Percentiles rank a stretch among this genome's conserved stretches.
Evolutionary conservation across 345 rosid genomes (phyloP).

Genomic region (Euphorbia pulcherrima): DNA sequence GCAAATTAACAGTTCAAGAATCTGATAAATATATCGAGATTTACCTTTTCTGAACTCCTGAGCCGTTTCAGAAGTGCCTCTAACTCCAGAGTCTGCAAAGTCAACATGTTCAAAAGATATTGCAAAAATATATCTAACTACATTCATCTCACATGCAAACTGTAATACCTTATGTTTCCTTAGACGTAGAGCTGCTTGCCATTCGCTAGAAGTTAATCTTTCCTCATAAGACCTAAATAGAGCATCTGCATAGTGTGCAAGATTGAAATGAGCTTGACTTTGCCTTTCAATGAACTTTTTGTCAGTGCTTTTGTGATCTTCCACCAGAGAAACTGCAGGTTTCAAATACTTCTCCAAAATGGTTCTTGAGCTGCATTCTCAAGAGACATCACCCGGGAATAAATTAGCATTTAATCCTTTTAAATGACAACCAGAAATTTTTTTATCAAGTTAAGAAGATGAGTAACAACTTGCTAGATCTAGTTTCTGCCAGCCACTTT

Average conservation of each 20-base stretch:
- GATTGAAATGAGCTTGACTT: constrained; percentile 79
- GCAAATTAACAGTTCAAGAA: constrained; percentile 14
- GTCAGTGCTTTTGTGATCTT: constrained; percentile 42
- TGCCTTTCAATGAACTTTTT: constrained; percentile 65
- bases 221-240: constrained; percentile 82
- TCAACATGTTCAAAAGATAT: constrained; percentile 11
- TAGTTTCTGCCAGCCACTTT: constrained; percentile 95
- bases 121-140: neutral
- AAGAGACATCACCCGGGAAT: constrained; percentile 8
- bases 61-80: constrained; percentile 66
- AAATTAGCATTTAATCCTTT: constrained; percentile 11
- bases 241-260: constrained; percentile 95
- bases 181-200: constrained; percentile 94
- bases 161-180: constrained; percentile 79
- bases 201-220: constrained; percentile 82
- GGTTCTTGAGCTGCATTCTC: constrained; percentile 73
- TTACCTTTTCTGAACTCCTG: constrained; percentile 63
- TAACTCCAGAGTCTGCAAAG: constrained; percentile 60
- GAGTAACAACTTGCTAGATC: constrained; percentile 80
- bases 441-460: constrained; percentile 16
- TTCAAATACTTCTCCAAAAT: constrained; percentile 88
- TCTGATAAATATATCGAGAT: constrained; percentile 15
- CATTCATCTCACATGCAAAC: neutral
- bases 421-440: constrained; percentile 8
- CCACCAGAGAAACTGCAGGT: constrained; percentile 81